Evolutionary conservation across 805 yeast species (phyloP), one percentile per base, ranked within the genome.

Genomic region (Kuraishia molischiana): DNA sequence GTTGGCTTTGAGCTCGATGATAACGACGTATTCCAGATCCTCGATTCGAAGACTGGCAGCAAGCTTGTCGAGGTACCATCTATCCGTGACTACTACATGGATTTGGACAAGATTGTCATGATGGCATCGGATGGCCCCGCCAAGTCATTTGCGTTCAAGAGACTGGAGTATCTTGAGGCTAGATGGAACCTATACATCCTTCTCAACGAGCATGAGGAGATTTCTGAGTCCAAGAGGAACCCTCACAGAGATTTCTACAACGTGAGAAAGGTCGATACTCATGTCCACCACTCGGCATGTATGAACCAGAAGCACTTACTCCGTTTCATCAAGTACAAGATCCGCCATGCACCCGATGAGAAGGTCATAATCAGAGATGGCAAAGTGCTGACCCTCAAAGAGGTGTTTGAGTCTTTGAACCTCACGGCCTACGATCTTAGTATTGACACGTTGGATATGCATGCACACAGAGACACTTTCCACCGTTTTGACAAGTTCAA

Each of bases 171-270:
- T 54, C 67, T 92, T 38, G 98, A 92, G 57, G 96, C 97, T 20
- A 85, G 89, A 54, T 92, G 97, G 97, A 86, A 89, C 57, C 61
- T 92, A 61, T 92, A 90, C 63, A 74, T 76, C 43, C 61, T 92
- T 43, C 66, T 90, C 48, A 92, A 92, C 54, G 97, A 90, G 53
- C 89, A 85, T 55, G 92, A 86, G 53, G 99, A 92, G 58, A 82
- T 81, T 15, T 78, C 89, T 14, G 92, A 85, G 45, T 80, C 95
- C 8, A 92, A 92, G 60, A 75, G 78, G 42, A 89, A 89, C 47
- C 97, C 97, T 4, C 99, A 92, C 57, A 78, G 99, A 58, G 99
- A 90, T 59, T 92, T 90, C 54, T 90, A 90, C 63, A 90, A 90
- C 52, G 95, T 87, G 32, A 77, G 97, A 63, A 90, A 90, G 57